A percentile compares a stretch with the other conserved stretches of the same genome.
These are phyloP conservation scores for Solanum dulcamara DNA, from an alignment of 257 asterid genomes.

Conservation along the genomic window DNA sequence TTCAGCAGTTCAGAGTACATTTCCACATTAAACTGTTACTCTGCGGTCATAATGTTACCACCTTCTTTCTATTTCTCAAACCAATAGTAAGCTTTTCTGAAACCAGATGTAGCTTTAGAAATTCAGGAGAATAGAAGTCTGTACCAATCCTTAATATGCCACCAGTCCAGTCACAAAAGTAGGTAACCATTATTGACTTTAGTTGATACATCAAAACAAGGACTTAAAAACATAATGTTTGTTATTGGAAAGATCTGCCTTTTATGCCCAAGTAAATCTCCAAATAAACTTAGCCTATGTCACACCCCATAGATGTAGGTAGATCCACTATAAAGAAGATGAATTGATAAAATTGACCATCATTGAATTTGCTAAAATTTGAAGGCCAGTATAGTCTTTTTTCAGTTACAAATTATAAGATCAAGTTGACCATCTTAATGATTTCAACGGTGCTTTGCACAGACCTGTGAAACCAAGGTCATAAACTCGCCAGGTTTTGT, in stretches of 20 bases:
- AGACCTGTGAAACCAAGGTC: not conserved
- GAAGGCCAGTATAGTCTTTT: not conserved
- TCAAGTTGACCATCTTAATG: not conserved
- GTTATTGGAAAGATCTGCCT: not conserved
- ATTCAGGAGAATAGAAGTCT: not conserved
- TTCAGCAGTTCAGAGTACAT: not conserved
- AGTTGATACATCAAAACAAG: not conserved
- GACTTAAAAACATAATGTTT: not conserved
- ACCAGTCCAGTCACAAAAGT: not conserved
- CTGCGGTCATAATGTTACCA: not conserved
- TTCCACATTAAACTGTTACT: not conserved
- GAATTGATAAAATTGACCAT: not conserved
- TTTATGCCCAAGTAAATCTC: not conserved
- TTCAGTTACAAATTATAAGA: not conserved
- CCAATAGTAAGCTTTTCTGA: not conserved
- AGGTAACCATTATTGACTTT: not conserved
- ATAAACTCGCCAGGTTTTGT: not conserved
- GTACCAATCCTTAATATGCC: not conserved
- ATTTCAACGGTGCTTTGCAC: not conserved
- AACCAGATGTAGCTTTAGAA: not conserved
- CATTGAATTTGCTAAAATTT: not conserved
- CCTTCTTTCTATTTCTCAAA: not conserved
- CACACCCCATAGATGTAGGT: not conserved
- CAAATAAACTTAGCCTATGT: not conserved
- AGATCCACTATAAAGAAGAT: not conserved